These are phyloP conservation scores for Cudoniella acicularis DNA, from an alignment of 495 filamentous ascomycete genomes.

Conservation along the genomic window DNA sequence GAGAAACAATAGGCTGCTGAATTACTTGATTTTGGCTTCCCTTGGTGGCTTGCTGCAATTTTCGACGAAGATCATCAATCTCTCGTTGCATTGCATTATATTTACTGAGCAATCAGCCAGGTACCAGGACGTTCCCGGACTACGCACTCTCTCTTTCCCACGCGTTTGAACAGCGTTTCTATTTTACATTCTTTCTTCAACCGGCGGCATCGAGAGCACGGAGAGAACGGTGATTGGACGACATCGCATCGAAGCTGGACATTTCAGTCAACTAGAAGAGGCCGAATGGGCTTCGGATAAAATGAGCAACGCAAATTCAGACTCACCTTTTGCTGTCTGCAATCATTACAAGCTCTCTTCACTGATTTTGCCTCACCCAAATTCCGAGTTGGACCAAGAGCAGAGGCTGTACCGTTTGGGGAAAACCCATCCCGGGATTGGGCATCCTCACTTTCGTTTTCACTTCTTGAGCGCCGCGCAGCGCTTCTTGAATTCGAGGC, in stretches of 20 bases:
- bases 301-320: neutral
- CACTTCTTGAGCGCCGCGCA: neutral
- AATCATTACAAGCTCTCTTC: constrained; percentile 75
- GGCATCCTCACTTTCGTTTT: neutral
- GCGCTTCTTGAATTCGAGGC: no score
- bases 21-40: constrained; percentile 38
- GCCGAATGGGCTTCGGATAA: no score
- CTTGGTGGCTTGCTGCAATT: constrained; percentile 44
- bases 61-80: constrained; percentile 51
- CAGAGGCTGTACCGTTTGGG: neutral
- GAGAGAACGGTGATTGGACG: constrained; percentile 70
- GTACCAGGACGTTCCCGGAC: neutral
- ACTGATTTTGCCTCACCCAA: neutral
- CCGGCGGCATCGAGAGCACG: constrained; percentile 54
- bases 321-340: constrained; percentile 83
- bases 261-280: no score
- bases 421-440: neutral
- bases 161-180: constrained; percentile 83
- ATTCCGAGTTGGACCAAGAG: neutral
- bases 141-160: constrained; percentile 65
- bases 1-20: neutral
- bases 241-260: constrained; percentile 83
- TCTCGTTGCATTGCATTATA: constrained; percentile 88
- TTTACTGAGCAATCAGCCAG: constrained; percentile 30
- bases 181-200: constrained; percentile 81